These are phyloP conservation scores for Boletus rubescentipes DNA, from an alignment of 768 basidiomycete genomes.

Conservation along the genomic window DNA sequence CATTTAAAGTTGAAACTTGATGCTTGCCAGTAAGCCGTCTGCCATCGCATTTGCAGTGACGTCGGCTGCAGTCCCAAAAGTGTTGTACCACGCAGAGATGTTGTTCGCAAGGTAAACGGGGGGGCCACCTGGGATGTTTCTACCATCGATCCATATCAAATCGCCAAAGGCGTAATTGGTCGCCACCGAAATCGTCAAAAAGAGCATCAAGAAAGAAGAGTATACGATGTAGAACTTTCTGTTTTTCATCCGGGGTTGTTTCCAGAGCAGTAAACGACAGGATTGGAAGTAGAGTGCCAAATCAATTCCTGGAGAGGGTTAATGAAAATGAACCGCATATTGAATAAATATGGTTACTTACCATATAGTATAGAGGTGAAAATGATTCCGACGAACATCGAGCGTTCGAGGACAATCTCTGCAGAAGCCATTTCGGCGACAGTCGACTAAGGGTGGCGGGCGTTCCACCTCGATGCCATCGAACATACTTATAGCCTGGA, in stretches of 20 bases:
- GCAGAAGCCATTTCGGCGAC: neutral
- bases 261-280: neutral
- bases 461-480: too few relatives aligned
- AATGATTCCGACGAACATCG: neutral
- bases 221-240: neutral
- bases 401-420: neutral
- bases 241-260: neutral
- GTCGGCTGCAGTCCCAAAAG: neutral
- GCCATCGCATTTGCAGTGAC: neutral
- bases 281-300: neutral
- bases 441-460: too few relatives aligned
- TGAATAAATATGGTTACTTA: neutral
- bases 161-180: neutral
- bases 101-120: neutral
- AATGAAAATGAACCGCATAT: too few relatives aligned
- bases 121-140: neutral
- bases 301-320: neutral
- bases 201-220: neutral
- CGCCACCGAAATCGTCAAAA: neutral
- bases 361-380: neutral
- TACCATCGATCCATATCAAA: neutral
- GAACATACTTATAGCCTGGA: too few relatives aligned
- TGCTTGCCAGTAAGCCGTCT: neutral
- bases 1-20: neutral
- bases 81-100: neutral